Conservation (phyloP, 306 rosid genomes). For the Glycine latifolia region DNA sequence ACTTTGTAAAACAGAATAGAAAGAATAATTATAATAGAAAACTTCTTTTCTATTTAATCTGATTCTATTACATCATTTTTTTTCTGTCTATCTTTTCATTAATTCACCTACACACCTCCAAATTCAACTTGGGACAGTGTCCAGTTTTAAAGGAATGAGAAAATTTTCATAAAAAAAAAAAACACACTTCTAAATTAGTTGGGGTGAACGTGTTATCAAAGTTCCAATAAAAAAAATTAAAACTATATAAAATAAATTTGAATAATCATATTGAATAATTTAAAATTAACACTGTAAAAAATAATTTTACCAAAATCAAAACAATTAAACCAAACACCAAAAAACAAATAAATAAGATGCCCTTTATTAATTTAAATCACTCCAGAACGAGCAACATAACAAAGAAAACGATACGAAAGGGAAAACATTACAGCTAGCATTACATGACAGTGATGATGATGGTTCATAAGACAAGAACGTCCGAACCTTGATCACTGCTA, state of each 20-base stretch:
- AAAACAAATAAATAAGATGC: background rate
- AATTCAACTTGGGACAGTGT: background rate
- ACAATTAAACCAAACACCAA: background rate
- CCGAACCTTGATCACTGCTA: background rate
- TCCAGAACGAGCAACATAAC: background rate
- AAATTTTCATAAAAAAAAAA: too few species aligned
- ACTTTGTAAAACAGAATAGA: background rate
- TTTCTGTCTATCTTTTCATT: background rate
- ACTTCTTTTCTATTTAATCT: background rate
- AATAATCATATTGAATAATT: background rate
- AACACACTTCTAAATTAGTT: background rate
- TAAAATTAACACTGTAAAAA: background rate
- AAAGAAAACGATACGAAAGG: background rate
- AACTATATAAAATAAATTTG: background rate
- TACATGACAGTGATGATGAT: too few species aligned
- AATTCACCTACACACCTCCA: background rate
- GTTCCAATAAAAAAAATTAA: background rate
- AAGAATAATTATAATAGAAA: background rate
- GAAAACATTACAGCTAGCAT: too few species aligned
- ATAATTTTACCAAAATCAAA: background rate
- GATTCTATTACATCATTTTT: background rate
- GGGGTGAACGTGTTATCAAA: background rate
- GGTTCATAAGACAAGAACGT: too few species aligned
- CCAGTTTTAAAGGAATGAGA: too few species aligned
- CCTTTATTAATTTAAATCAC: background rate